These are phyloP conservation scores for Endotrypanum monterogeii DNA, from an alignment of 208 protist species.

Conservation along the genomic window DNA sequence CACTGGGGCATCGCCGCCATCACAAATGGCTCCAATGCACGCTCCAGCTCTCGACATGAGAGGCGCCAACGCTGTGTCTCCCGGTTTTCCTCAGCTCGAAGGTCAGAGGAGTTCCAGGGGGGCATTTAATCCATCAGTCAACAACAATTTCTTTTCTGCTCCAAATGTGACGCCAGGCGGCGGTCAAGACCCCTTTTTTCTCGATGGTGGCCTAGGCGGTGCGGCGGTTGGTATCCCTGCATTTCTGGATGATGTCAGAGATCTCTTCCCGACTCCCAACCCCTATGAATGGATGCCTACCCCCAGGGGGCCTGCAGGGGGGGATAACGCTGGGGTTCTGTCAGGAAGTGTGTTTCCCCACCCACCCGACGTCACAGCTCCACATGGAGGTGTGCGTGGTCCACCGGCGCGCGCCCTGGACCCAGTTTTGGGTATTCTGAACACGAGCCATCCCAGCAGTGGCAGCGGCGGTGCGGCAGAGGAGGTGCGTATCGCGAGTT, in stretches of 20 bases:
- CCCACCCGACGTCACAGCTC: neutral
- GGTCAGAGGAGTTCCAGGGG: neutral
- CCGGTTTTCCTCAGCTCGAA: neutral
- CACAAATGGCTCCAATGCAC: neutral
- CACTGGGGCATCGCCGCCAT: neutral
- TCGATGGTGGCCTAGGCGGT: neutral
- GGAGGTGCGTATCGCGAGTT: conserved; percentile 28
- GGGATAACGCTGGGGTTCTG: neutral
- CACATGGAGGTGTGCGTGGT: neutral
- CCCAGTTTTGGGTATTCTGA: conserved; percentile 4
- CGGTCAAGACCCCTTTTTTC: neutral
- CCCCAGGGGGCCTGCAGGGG: neutral
- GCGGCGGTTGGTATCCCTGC: neutral
- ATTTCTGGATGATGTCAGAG: neutral
- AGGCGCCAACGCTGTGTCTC: neutral
- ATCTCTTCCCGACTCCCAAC: neutral
- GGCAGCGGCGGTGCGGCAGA: conserved; percentile 6
- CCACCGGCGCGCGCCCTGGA: neutral
- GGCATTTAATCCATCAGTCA: neutral
- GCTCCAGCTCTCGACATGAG: neutral
- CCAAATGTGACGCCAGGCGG: neutral
- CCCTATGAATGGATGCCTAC: conserved; percentile 29
- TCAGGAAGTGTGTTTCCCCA: neutral
- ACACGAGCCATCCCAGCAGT: conserved; percentile 8
- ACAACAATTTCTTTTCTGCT: neutral